phyloP scores from a whole-genome alignment of 352 stramenopile genomes.

The Globisporangium apiculatum region DNA sequence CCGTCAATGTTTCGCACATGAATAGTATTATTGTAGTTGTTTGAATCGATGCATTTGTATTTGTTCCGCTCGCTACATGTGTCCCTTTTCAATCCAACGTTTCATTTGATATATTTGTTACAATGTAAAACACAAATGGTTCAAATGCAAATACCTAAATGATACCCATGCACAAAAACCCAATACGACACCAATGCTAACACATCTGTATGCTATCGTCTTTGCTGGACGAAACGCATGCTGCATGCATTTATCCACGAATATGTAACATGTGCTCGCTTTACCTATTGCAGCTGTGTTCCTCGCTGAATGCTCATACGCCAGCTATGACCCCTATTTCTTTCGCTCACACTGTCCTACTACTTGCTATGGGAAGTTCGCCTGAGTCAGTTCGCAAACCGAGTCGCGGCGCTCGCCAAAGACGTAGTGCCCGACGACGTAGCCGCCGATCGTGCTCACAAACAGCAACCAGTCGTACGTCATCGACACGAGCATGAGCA shows the following conservation, averaged over 20 bases:
- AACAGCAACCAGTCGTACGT: constrained; percentile 69
- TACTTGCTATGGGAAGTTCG: constrained; percentile 14
- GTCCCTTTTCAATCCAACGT: background rate
- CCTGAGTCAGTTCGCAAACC: constrained; percentile 17
- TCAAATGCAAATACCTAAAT: too few relatives aligned
- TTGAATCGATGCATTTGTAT: background rate
- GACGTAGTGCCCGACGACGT: constrained; percentile 57
- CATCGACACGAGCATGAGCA: constrained; percentile 81
- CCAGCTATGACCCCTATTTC: constrained; percentile 9
- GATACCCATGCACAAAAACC: too few relatives aligned
- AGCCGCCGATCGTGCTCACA: constrained; percentile 42
- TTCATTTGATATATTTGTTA: background rate
- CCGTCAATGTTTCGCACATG: too few relatives aligned
- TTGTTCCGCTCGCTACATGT: background rate
- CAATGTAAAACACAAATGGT: too few relatives aligned
- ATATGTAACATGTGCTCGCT: too few relatives aligned
- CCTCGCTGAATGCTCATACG: too few relatives aligned
- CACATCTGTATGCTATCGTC: too few relatives aligned
- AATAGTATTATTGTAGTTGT: too few relatives aligned
- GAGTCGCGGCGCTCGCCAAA: constrained; percentile 57
- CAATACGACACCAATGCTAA: too few relatives aligned
- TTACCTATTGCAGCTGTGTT: too few relatives aligned
- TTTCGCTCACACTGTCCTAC: background rate
- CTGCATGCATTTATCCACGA: too few relatives aligned
- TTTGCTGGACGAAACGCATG: too few relatives aligned